A percentile compares a stretch with the other conserved stretches of the same genome.
These are phyloP conservation scores for Eruca vesicaria DNA, from an alignment of 441 rosid genomes.

Conservation along the genomic window DNA sequence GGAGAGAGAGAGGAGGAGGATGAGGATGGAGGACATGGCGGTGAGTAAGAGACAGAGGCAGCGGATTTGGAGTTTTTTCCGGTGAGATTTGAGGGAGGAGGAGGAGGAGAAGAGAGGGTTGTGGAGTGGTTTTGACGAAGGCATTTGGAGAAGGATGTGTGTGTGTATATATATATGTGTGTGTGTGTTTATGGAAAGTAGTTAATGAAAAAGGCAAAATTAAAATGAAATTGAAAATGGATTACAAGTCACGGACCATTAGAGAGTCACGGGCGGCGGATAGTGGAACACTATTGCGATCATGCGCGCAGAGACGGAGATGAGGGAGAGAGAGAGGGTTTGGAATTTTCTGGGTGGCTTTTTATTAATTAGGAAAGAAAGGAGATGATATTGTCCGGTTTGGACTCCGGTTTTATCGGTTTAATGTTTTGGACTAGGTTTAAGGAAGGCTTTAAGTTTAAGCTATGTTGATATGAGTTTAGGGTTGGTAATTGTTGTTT, in stretches of 20 bases:
- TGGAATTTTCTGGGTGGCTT: constrained; percentile 22
- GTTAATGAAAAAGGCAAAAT: background rate
- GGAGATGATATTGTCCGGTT: constrained; percentile 12
- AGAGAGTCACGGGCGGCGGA: constrained; percentile 31
- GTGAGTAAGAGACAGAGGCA: background rate
- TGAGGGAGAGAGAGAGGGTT: constrained; percentile 4
- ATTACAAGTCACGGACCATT: constrained; percentile 32
- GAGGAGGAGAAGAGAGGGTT: constrained; percentile 23
- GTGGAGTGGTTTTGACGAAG: constrained; percentile 9
- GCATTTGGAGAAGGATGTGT: background rate
- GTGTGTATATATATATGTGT: constrained; percentile 1
- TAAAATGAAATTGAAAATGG: background rate
- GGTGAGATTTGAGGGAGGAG: constrained; percentile 18
- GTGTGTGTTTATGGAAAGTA: constrained; percentile 3
- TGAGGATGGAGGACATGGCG: constrained; percentile 32
- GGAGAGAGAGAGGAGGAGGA: constrained; percentile 38
- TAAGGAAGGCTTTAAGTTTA: too few relatives aligned
- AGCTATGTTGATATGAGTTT: background rate
- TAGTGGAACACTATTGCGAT: constrained; percentile 14
- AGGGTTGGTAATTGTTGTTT: background rate
- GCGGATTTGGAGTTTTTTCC: constrained; percentile 3
- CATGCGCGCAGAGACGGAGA: constrained; percentile 14
- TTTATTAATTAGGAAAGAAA: background rate
- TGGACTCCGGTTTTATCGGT: background rate
- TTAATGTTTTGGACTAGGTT: background rate